Conservation (phyloP, 2,329 filamentous ascomycete species). For the Neofusicoccum sp. region DNA sequence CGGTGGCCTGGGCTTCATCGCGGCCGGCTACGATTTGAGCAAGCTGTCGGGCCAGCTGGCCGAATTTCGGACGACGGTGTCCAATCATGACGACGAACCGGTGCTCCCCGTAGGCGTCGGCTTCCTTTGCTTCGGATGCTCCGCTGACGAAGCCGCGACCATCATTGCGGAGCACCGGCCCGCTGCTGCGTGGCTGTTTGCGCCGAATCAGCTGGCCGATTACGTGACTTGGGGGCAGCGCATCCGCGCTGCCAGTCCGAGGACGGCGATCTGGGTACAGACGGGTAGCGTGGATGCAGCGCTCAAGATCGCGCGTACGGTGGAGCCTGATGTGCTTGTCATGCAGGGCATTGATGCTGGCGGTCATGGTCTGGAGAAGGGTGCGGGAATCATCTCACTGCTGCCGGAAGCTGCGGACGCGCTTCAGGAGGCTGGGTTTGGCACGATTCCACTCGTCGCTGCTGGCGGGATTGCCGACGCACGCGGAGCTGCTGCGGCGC, state of each 20-base stretch:
- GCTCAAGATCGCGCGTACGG: conserved; percentile 49
- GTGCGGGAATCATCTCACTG: conserved; percentile 58
- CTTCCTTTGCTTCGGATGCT: conserved; percentile 58
- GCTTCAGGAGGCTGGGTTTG: conserved; percentile 36
- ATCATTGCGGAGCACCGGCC: conserved; percentile 57
- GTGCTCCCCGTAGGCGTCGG: conserved; percentile 60
- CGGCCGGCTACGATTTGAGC: background rate
- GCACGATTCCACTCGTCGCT: conserved; percentile 47
- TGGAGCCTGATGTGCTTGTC: conserved; percentile 59
- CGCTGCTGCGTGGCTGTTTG: conserved; percentile 68
- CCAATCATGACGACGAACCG: background rate
- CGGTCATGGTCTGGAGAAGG: conserved; percentile 61
- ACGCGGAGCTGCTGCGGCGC: conserved; percentile 57
- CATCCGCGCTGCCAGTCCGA: conserved; percentile 36
- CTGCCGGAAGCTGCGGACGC: conserved; percentile 60
- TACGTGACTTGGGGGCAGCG: conserved; percentile 35
- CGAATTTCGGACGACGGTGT: background rate
- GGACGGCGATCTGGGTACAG: conserved; percentile 59
- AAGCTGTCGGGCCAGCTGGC: background rate
- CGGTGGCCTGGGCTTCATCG: conserved; percentile 12
- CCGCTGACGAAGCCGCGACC: conserved; percentile 50
- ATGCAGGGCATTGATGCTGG: conserved; percentile 66
- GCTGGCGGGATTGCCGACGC: conserved; percentile 63
- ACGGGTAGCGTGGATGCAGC: conserved; percentile 62
- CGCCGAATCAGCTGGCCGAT: conserved; percentile 49